A percentile compares a stretch with the other conserved stretches of the same genome.
These are phyloP conservation scores for Anisodus acutangulus DNA, from an alignment of 257 asterid species.

Conservation along the genomic window DNA sequence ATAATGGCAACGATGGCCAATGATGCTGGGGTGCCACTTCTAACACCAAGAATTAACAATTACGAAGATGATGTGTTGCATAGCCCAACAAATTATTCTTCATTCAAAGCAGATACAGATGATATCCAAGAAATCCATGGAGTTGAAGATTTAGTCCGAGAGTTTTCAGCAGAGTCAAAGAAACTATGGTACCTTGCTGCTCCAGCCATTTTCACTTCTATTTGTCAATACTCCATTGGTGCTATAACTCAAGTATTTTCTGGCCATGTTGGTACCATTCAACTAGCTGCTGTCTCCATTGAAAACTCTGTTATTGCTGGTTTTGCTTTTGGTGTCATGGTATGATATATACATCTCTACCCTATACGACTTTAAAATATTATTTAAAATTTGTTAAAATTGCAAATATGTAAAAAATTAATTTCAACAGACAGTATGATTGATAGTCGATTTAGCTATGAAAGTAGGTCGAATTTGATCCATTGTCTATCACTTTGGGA, in stretches of 20 bases:
- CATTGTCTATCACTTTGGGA: not conserved
- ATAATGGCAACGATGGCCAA: not conserved
- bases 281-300: slow-evolving; percentile 34
- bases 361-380: not conserved
- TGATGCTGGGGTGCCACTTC: slow-evolving; percentile 17
- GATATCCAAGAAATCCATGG: slow-evolving; percentile 29
- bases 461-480: not conserved
- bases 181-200: slow-evolving; percentile 36
- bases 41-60: not conserved
- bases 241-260: slow-evolving; percentile 34
- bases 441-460: not conserved
- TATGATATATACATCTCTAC: slow-evolving; percentile 1
- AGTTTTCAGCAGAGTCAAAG: slow-evolving; percentile 24
- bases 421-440: not conserved
- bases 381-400: too few species aligned
- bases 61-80: not conserved
- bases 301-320: slow-evolving; percentile 35
- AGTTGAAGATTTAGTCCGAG: slow-evolving; percentile 11
- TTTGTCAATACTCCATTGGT: slow-evolving; percentile 33
- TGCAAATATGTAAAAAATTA: not conserved
- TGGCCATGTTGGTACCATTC: slow-evolving; percentile 36
- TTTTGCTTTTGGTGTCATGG: slow-evolving; percentile 35
- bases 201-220: slow-evolving; percentile 34
- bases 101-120: not conserved
- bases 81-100: not conserved